Evolutionary conservation across 148 eudicot species (phyloP).

Genomic region (Rhododendron ferrugineum): DNA sequence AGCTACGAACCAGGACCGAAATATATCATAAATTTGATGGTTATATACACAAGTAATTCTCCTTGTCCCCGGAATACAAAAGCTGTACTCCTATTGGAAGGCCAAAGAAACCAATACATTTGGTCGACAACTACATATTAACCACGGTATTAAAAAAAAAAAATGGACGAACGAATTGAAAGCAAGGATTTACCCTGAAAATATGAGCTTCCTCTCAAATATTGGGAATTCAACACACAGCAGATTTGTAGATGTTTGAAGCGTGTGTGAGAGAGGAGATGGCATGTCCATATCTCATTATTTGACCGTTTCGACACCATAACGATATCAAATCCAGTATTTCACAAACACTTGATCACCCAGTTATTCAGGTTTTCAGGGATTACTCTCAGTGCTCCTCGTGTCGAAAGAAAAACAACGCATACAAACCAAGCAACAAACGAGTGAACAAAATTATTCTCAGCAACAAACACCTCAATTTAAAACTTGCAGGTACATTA

Average conservation of each 20-base stretch:
- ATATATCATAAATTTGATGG: too few species aligned
- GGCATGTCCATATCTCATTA: neutral
- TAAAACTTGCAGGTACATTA: neutral
- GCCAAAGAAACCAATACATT: too few species aligned
- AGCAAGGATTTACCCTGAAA: too few species aligned
- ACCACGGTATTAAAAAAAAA: too few species aligned
- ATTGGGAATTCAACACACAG: neutral
- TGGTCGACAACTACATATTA: too few species aligned
- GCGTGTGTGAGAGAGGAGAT: neutral
- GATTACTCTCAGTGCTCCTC: neutral
- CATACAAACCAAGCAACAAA: neutral
- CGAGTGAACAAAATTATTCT: too few species aligned
- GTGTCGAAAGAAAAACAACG: neutral
- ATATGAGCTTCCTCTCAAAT: neutral
- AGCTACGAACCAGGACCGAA: too few species aligned
- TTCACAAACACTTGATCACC: neutral
- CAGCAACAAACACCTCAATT: neutral
- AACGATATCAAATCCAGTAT: neutral
- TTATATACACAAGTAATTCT: too few species aligned
- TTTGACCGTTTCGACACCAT: neutral
- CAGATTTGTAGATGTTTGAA: neutral
- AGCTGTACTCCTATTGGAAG: too few species aligned
- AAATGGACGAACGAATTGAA: too few species aligned
- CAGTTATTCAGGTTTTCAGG: neutral
- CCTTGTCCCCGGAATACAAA: too few species aligned